Percentiles rank a stretch among this genome's conserved stretches.
phyloP scores from a whole-genome alignment of 2,329 filamentous ascomycete species.

The Neofusicoccum laricinum region DNA sequence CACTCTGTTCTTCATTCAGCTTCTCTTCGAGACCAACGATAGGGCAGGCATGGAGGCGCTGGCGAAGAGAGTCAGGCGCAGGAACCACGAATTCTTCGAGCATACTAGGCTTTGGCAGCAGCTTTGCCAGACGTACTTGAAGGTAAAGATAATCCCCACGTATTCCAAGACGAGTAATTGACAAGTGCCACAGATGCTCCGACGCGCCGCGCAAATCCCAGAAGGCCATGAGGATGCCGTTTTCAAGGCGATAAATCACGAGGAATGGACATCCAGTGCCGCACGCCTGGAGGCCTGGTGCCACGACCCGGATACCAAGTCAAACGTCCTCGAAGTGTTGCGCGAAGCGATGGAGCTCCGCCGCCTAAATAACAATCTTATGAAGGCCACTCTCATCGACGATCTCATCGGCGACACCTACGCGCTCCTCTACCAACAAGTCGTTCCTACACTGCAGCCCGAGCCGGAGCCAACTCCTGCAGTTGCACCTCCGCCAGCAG shows the following conservation, averaged over 20 bases:
- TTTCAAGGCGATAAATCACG: slow-evolving; percentile 62
- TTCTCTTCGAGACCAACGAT: slow-evolving; percentile 74
- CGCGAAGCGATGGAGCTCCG: slow-evolving; percentile 68
- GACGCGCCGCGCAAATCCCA: slow-evolving; percentile 54
- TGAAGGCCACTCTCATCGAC: slow-evolving; percentile 82
- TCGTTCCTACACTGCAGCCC: slow-evolving; percentile 58
- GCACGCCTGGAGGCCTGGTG: slow-evolving; percentile 60
- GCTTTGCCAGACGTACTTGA: slow-evolving; percentile 57
- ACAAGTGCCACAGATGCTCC: slow-evolving; percentile 46
- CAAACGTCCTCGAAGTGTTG: slow-evolving; percentile 58
- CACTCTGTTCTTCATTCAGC: slow-evolving; percentile 72
- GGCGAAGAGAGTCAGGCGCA: slow-evolving; percentile 75
- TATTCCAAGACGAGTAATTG: slow-evolving; percentile 11
- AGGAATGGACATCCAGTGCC: slow-evolving; percentile 62
- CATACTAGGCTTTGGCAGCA: slow-evolving; percentile 63
- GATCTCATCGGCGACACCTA: slow-evolving; percentile 94
- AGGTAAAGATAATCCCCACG: slow-evolving; percentile 33
- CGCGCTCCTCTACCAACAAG: slow-evolving; percentile 67
- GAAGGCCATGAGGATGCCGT: slow-evolving; percentile 63
- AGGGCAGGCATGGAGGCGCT: slow-evolving; percentile 73
- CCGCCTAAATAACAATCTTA: slow-evolving; percentile 79
- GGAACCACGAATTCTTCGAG: slow-evolving; percentile 70
- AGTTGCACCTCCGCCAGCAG: slow-evolving; percentile 19
- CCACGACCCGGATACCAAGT: slow-evolving; percentile 46
- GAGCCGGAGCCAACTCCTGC: slow-evolving; percentile 37